Evolutionary conservation across 805 yeast genomes (phyloP).

Genomic region (Wickerhamiella azymoides): DNA sequence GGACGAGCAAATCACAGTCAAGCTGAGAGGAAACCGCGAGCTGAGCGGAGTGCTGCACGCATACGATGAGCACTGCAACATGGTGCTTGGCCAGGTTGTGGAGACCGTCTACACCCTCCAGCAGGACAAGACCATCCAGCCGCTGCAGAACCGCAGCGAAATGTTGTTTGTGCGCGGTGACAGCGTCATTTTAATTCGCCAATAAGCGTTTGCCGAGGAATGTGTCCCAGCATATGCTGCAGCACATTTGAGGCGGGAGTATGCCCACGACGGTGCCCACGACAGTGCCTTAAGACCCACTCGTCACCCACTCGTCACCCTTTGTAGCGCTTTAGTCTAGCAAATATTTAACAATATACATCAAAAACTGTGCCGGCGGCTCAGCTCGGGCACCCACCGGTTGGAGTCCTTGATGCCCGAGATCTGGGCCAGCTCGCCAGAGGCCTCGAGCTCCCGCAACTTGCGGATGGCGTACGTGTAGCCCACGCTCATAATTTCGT

Average conservation of each 20-base stretch:
- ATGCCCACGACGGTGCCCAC: no score
- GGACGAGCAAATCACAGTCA: slow-evolving; percentile 77
- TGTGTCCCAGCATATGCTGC: no score
- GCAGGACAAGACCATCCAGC: slow-evolving; percentile 32
- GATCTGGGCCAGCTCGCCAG: slow-evolving; percentile 1
- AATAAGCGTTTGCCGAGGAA: no score
- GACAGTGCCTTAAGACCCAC: no score
- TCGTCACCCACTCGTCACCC: no score
- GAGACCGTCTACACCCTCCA: slow-evolving; percentile 60
- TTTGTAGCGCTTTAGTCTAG: no score
- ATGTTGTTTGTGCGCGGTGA: slow-evolving; percentile 98
- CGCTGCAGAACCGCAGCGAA: slow-evolving; percentile 47
- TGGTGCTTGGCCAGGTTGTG: slow-evolving; percentile 83
- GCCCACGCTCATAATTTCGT: slow-evolving; percentile 77
- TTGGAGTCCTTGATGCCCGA: slow-evolving; percentile 2
- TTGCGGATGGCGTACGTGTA: slow-evolving; percentile 51
- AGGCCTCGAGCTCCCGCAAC: slow-evolving; percentile 35
- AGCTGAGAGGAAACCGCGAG: slow-evolving; percentile 88
- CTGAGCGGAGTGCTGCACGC: slow-evolving; percentile 83
- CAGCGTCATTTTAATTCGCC: slow-evolving; percentile 72
- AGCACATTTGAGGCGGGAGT: no score
- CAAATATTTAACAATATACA: no score
- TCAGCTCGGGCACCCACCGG: slow-evolving; percentile 8
- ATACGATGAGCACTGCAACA: slow-evolving; percentile 91
- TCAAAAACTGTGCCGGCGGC: slow-evolving; percentile 8